phyloP scores from a whole-genome alignment of 73 alveolate genomes.

The Diophrys appendiculata region DNA sequence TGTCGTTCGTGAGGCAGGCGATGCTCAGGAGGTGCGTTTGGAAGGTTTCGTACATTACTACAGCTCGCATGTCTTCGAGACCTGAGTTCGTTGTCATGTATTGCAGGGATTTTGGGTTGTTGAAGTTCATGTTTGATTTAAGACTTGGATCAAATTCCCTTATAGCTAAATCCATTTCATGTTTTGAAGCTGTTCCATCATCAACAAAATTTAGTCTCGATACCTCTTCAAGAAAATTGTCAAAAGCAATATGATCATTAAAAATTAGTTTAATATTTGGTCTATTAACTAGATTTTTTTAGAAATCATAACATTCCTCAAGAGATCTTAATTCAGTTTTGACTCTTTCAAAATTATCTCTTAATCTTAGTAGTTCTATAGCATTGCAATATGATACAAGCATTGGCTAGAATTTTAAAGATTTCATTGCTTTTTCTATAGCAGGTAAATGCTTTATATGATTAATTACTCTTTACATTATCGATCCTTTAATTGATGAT shows the following conservation, averaged over 20 bases:
- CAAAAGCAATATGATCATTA: too few species aligned
- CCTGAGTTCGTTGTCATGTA: constrained; percentile 53
- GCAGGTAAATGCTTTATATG: neutral
- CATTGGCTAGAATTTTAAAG: constrained; percentile 15
- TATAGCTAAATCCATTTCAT: constrained; percentile 24
- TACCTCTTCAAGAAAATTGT: too few species aligned
- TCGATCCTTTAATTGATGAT: neutral
- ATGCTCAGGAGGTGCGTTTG: constrained; percentile 37
- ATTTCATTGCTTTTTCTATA: neutral
- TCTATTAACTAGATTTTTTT: constrained; percentile 25
- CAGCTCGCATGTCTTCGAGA: constrained; percentile 59
- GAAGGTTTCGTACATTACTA: constrained; percentile 48
- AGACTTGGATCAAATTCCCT: constrained; percentile 56
- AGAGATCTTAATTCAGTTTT: constrained; percentile 35
- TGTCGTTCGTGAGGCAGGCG: constrained; percentile 35
- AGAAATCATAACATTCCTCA: constrained; percentile 20
- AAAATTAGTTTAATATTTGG: constrained; percentile 27
- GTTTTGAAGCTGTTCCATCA: constrained; percentile 27
- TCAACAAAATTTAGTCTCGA: constrained; percentile 43
- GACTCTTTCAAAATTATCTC: constrained; percentile 40
- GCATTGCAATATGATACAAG: constrained; percentile 46
- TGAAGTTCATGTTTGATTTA: constrained; percentile 37
- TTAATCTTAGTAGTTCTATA: constrained; percentile 38
- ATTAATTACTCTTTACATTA: neutral
- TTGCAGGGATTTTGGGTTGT: constrained; percentile 18